Evolutionary conservation across 352 stramenopile species (phyloP).

Genomic region (Globisporangium uncinulatum): DNA sequence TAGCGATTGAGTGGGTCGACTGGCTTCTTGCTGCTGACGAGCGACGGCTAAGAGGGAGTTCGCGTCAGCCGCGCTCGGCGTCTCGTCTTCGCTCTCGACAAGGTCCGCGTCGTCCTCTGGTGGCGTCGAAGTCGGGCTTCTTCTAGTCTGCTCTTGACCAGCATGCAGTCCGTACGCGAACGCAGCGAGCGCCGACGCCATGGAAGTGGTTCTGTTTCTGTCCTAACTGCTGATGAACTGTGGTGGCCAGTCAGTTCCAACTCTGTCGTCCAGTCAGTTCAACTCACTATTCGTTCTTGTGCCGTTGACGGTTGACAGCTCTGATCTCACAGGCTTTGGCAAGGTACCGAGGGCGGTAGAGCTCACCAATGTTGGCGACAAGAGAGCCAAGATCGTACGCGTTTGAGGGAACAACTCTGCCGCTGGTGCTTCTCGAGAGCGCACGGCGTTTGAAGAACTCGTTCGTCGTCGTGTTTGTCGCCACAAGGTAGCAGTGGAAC

Average conservation of each 20-base stretch:
- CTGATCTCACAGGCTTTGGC: slow-evolving; percentile 4
- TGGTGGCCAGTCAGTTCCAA: too few relatives aligned
- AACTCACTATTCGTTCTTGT: neutral
- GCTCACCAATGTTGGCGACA: slow-evolving; percentile 20
- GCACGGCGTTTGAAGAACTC: slow-evolving; percentile 65
- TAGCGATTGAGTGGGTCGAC: slow-evolving; percentile 7
- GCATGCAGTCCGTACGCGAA: slow-evolving; percentile 1
- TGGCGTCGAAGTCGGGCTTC: neutral
- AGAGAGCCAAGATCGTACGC: slow-evolving; percentile 16
- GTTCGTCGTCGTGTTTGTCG: slow-evolving; percentile 58
- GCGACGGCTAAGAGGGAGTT: too few relatives aligned
- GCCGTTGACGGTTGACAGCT: neutral
- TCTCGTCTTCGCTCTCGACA: slow-evolving; percentile 19
- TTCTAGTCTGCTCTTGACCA: neutral
- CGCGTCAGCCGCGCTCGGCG: neutral
- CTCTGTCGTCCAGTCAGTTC: too few relatives aligned
- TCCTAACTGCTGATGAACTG: too few relatives aligned
- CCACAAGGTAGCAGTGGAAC: slow-evolving; percentile 54
- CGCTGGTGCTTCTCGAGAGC: neutral
- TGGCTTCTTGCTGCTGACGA: slow-evolving; percentile 17
- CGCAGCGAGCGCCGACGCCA: slow-evolving; percentile 8
- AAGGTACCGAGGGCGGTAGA: slow-evolving; percentile 28
- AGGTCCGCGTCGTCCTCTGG: slow-evolving; percentile 27
- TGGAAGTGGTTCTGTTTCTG: neutral
- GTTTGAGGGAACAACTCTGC: neutral